Conservation (phyloP, 2,329 filamentous ascomycete species). For the Coleophoma crateriformis region DNA sequence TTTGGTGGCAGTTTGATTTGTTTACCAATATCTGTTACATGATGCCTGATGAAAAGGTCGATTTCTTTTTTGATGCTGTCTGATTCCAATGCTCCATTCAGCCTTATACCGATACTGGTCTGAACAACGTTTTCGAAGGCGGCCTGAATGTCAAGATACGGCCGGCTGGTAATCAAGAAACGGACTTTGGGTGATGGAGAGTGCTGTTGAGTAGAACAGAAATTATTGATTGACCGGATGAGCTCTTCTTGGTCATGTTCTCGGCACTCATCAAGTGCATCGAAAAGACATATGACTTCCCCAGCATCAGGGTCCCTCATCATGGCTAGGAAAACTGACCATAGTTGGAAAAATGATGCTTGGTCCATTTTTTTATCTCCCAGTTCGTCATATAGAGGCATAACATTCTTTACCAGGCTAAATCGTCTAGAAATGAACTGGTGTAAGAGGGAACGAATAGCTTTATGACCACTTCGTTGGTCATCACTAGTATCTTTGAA, state of each 20-base stretch:
- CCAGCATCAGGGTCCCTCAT: slow-evolving; percentile 21
- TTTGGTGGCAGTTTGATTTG: background rate
- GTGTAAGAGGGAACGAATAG: slow-evolving; percentile 34
- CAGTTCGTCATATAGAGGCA: slow-evolving; percentile 17
- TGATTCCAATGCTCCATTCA: slow-evolving; percentile 5
- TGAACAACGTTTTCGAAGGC: background rate
- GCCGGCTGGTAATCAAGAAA: slow-evolving; percentile 1
- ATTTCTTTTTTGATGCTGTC: slow-evolving; percentile 6
- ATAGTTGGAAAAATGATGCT: slow-evolving; percentile 21
- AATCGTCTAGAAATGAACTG: slow-evolving; percentile 30
- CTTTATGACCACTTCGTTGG: slow-evolving; percentile 28
- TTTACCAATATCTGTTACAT: slow-evolving; percentile 3
- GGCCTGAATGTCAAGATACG: slow-evolving; percentile 3
- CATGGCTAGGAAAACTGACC: slow-evolving; percentile 27
- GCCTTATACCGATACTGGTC: background rate
- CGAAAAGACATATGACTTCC: slow-evolving; percentile 29
- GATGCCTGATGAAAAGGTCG: slow-evolving; percentile 2
- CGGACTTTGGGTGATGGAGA: too few relatives aligned
- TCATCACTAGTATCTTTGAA: slow-evolving; percentile 31
- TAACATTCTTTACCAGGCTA: slow-evolving; percentile 27
- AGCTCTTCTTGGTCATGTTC: background rate
- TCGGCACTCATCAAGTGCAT: slow-evolving; percentile 33
- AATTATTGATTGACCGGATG: background rate
- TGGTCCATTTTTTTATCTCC: slow-evolving; percentile 16
- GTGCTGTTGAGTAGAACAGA: background rate